Conservation (phyloP, 2,329 filamentous ascomycete genomes). For the Fusarium subtropicale region DNA sequence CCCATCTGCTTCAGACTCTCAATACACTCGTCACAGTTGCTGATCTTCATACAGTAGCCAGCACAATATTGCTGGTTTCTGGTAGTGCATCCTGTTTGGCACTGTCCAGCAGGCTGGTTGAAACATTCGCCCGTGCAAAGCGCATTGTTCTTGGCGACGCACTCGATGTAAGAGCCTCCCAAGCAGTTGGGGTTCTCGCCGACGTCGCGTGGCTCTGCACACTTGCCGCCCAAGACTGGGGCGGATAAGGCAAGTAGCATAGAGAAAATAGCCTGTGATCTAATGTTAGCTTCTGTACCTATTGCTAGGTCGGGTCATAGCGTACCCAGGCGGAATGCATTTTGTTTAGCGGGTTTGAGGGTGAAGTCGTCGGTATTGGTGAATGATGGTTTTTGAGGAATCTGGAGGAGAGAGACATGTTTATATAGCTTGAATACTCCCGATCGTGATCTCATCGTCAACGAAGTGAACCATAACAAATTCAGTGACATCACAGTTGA, state of each 20-base stretch:
- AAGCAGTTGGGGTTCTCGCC: slow-evolving; percentile 1
- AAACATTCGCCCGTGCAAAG: not conserved
- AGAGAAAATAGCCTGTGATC: not conserved
- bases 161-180: not conserved
- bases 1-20: not conserved
- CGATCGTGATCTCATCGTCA: fast-evolving
- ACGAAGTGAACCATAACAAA: fast-evolving
- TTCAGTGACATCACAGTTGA: not conserved
- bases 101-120: not conserved
- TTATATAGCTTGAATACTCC: not conserved
- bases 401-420: fast-evolving
- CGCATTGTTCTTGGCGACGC: not conserved
- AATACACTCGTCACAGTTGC: not conserved
- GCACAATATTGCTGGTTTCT: slow-evolving; percentile 7
- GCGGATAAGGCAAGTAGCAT: not conserved
- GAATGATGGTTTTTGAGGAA: not conserved
- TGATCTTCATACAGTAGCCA: slow-evolving; percentile 2
- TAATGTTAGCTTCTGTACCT: fast-evolving
- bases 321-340: not conserved
- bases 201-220: not conserved
- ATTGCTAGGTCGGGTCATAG: fast-evolving
- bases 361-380: not conserved
- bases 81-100: not conserved
- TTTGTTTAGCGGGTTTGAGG: fast-evolving
- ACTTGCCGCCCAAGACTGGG: not conserved